phyloP scores from a whole-genome alignment of 1,139 yeast species.

The Blastobotrys buckinghamii region DNA sequence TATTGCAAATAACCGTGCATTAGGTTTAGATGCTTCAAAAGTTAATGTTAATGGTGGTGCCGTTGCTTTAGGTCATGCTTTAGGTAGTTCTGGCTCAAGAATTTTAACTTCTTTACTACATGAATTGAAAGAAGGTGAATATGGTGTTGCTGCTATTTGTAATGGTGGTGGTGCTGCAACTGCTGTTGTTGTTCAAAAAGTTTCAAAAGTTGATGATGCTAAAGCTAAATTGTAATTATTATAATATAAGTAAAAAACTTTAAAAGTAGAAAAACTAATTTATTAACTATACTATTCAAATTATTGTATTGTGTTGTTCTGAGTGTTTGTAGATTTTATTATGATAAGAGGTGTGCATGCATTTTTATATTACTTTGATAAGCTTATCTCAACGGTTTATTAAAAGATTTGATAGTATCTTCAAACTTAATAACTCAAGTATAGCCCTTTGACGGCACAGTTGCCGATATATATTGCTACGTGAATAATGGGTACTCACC shows the following conservation, averaged over 20 bases:
- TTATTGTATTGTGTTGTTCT: too few species aligned
- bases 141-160: constrained; percentile 91
- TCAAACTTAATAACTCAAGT: too few species aligned
- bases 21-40: constrained; percentile 59
- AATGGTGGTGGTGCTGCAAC: constrained; percentile 99
- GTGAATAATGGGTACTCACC: too few species aligned
- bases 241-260: not conserved
- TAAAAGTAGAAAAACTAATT: not conserved
- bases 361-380: too few species aligned
- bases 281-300: too few species aligned
- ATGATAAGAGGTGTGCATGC: too few species aligned
- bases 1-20: constrained; percentile 69
- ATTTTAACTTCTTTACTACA: constrained; percentile 74
- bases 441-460: too few species aligned
- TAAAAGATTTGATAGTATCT: too few species aligned
- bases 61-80: constrained; percentile 91
- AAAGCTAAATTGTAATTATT: constrained; percentile 2
- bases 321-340: too few species aligned
- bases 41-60: constrained; percentile 94
- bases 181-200: constrained; percentile 58
- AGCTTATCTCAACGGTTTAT: too few species aligned
- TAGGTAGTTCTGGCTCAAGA: constrained; percentile 94
- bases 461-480: too few species aligned
- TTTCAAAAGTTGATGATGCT: constrained; percentile 23
- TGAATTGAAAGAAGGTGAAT: constrained; percentile 73